phyloP scores from a whole-genome alignment of 2,329 filamentous ascomycete genomes.

The Diatrype stigma region DNA sequence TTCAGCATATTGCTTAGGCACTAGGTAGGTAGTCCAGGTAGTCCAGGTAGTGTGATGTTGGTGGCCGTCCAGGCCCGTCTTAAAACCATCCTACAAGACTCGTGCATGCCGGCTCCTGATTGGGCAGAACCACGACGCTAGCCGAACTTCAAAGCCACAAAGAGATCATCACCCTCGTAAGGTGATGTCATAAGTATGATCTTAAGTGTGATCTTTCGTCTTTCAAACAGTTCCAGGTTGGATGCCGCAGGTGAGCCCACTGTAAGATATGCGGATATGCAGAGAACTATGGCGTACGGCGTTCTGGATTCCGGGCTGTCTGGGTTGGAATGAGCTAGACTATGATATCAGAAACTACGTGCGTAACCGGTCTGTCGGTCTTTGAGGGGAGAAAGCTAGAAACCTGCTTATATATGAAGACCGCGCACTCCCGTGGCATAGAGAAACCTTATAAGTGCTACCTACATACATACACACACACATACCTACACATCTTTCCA shows the following conservation, averaged over 20 bases:
- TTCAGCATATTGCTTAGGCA: no score
- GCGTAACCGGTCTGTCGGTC: background rate
- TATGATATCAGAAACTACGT: background rate
- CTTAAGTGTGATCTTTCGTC: background rate
- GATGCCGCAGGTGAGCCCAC: no score
- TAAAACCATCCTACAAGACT: background rate
- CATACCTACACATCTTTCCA: no score
- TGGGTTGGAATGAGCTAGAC: no score
- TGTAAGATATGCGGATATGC: background rate
- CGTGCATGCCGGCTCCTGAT: background rate
- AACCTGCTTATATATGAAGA: background rate
- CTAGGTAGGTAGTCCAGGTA: no score
- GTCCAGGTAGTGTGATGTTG: background rate
- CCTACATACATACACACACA: no score
- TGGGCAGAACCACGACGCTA: no score
- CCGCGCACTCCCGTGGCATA: no score
- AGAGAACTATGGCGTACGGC: background rate
- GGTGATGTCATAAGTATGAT: background rate
- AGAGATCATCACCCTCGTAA: background rate
- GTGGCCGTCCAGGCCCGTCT: background rate
- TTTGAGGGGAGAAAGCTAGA: background rate
- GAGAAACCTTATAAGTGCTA: no score
- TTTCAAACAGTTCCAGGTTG: background rate
- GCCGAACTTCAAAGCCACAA: no score
- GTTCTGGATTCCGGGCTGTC: no score